Conservation (phyloP, 2,329 filamentous ascomycete genomes). For the Coniella lustricola region DNA sequence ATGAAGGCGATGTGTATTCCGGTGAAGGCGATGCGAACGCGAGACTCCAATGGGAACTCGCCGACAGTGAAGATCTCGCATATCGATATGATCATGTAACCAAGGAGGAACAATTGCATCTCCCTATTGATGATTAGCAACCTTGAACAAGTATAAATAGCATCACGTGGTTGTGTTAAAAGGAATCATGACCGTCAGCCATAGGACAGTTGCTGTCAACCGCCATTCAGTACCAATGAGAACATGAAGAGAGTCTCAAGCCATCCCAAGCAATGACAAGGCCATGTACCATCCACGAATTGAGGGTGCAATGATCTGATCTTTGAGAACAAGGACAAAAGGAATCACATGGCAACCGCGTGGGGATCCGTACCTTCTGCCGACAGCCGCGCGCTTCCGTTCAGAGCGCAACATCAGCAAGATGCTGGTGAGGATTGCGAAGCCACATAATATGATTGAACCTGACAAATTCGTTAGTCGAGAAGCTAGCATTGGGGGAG, state of each 20-base stretch:
- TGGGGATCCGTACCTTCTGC: slow-evolving; percentile 62
- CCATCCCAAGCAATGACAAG: no score
- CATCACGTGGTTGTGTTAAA: no score
- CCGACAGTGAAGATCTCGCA: slow-evolving; percentile 97
- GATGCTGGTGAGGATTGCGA: slow-evolving; percentile 63
- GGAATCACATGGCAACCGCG: neutral
- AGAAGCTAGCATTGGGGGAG: neutral
- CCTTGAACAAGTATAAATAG: neutral
- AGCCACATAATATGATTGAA: slow-evolving; percentile 64
- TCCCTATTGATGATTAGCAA: slow-evolving; percentile 52
- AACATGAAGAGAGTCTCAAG: neutral
- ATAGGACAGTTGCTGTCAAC: neutral
- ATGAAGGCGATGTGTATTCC: slow-evolving; percentile 88
- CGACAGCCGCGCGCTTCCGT: slow-evolving; percentile 86
- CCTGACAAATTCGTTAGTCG: slow-evolving; percentile 41
- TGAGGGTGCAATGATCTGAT: neutral
- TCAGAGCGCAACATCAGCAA: slow-evolving; percentile 76
- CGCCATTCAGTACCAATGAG: no score
- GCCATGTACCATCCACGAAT: neutral
- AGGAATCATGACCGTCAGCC: neutral
- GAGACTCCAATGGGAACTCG: slow-evolving; percentile 68
- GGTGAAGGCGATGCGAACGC: slow-evolving; percentile 73
- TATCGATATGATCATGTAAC: slow-evolving; percentile 81
- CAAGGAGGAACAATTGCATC: slow-evolving; percentile 88
- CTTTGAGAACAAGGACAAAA: neutral